These are phyloP conservation scores for Artemisia argyi DNA, from an alignment of 129 eudicot genomes.

Conservation along the genomic window DNA sequence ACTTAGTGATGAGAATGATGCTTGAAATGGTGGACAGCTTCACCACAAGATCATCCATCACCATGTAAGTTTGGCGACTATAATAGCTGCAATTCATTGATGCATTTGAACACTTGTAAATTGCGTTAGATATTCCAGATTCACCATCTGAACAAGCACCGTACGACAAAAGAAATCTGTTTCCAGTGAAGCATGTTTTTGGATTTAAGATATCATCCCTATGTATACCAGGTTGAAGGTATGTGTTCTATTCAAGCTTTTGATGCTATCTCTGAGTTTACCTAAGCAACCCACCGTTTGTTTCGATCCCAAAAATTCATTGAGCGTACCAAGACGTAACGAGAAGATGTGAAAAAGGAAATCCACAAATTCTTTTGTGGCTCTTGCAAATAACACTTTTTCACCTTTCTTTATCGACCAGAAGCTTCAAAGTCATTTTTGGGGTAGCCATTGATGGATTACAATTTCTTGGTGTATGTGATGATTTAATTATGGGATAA, in stretches of 20 bases:
- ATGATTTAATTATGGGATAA: too few relatives aligned
- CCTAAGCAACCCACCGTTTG: conserved; percentile 12
- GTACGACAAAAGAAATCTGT: not conserved
- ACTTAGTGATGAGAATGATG: conserved; percentile 4
- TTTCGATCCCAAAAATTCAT: not conserved
- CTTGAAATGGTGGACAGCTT: conserved; percentile 12
- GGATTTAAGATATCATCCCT: conserved; percentile 1
- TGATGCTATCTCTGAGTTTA: conserved; percentile 3
- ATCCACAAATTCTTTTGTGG: conserved; percentile 13
- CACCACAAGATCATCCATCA: conserved; percentile 17
- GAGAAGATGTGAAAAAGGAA: conserved; percentile 20
- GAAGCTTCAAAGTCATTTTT: conserved; percentile 22
- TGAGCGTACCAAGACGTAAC: conserved; percentile 14
- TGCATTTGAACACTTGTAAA: not conserved
- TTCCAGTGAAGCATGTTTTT: not conserved
- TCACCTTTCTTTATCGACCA: conserved; percentile 3
- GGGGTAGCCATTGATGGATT: conserved; percentile 2
- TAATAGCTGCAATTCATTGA: not conserved
- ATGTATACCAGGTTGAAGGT: conserved; percentile 5
- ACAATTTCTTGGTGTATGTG: too few relatives aligned
- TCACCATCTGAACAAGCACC: not conserved
- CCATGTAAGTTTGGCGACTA: not conserved
- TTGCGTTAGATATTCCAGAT: not conserved
- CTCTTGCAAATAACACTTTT: conserved; percentile 11
- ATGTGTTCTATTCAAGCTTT: not conserved